phyloP scores from a whole-genome alignment of 2,329 filamentous ascomycete species.

The Diaporthe ampelina region DNA sequence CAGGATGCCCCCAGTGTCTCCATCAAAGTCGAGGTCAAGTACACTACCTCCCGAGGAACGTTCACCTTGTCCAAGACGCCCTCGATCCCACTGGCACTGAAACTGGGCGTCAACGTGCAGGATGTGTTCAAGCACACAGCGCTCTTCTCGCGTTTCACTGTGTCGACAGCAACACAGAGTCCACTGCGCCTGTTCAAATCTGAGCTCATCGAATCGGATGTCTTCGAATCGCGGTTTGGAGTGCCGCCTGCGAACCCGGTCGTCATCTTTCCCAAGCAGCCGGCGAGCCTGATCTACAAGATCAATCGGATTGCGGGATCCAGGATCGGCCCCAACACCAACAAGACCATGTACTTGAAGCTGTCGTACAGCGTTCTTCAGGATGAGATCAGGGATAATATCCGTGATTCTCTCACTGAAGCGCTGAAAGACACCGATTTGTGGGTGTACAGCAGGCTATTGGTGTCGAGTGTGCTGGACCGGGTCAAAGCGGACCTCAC shows the following conservation, averaged over 20 bases:
- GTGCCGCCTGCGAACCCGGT: conserved; percentile 65
- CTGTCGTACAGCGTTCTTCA: conserved; percentile 83
- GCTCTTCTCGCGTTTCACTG: conserved; percentile 90
- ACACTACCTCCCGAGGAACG: conserved; percentile 75
- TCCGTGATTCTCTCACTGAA: conserved; percentile 59
- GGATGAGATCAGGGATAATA: conserved; percentile 74
- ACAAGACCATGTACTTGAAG: conserved; percentile 73
- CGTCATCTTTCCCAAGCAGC: conserved; percentile 83
- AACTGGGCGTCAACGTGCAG: conserved; percentile 95
- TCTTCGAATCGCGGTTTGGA: conserved; percentile 76
- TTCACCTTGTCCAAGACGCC: conserved; percentile 75
- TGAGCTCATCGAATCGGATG: conserved; percentile 77
- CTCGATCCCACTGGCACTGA: conserved; percentile 79
- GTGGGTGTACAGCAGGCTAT: conserved; percentile 60
- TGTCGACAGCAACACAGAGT: conserved; percentile 82
- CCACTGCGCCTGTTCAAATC: conserved; percentile 82
- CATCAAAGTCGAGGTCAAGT: conserved; percentile 82
- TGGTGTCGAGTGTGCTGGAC: conserved; percentile 59
- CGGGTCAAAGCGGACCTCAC: conserved; percentile 61
- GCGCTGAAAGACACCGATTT: conserved; percentile 58
- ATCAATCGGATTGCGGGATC: conserved; percentile 69
- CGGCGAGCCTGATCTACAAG: conserved; percentile 84
- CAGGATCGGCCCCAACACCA: conserved; percentile 51
- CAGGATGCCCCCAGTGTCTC: conserved; percentile 79
- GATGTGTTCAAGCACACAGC: conserved; percentile 90